A percentile compares a stretch with the other conserved stretches of the same genome.
phyloP scores from a whole-genome alignment of 208 protist species.

The Plasmodiophora brassicae region DNA sequence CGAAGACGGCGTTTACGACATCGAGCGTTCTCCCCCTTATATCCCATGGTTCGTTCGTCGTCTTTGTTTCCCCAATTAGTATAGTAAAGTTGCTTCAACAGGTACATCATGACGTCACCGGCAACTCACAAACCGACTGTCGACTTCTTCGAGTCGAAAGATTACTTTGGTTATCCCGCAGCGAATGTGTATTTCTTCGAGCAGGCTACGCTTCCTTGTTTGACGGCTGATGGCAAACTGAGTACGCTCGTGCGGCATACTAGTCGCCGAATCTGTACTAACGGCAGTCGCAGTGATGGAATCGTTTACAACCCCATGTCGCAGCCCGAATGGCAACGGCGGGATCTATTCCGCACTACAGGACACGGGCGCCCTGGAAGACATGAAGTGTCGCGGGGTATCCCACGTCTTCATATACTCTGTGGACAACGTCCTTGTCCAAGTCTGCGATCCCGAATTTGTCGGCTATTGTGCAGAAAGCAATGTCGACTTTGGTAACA shows the following conservation, averaged over 20 bases:
- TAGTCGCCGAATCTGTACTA: neutral
- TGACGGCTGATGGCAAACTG: constrained; percentile 78
- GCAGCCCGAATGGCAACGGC: constrained; percentile 40
- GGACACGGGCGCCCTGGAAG: constrained; percentile 62
- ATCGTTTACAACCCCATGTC: constrained; percentile 4
- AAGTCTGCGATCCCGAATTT: constrained; percentile 85
- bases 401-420: constrained; percentile 83
- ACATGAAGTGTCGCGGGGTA: constrained; percentile 75
- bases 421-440: constrained; percentile 93
- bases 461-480: constrained; percentile 77
- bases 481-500: constrained; percentile 40
- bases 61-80: neutral
- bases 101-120: constrained; percentile 91
- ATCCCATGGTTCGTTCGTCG: constrained; percentile 16
- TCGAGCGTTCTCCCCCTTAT: neutral
- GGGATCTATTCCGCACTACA: constrained; percentile 59
- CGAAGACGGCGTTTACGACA: neutral
- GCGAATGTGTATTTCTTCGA: constrained; percentile 86
- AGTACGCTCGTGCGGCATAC: neutral
- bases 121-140: constrained; percentile 80
- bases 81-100: too few relatives aligned
- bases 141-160: constrained; percentile 78
- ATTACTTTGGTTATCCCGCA: constrained; percentile 83
- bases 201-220: constrained; percentile 77
- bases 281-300: neutral